Conservation (phyloP, 768 basidiomycete species). For the Tephrocybe rancida region DNA sequence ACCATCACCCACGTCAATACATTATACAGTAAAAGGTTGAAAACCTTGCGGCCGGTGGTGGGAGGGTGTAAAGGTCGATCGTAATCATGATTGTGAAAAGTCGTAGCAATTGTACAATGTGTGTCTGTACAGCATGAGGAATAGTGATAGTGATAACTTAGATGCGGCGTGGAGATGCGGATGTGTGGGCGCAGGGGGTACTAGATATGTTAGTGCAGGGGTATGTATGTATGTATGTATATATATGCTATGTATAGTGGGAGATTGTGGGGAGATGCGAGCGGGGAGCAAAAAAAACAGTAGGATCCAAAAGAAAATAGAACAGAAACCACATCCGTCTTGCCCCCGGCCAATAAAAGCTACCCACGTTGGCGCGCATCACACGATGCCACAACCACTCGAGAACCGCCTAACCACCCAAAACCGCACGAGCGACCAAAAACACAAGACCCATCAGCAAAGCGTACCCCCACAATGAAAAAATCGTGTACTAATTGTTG, state of each 20-base stretch:
- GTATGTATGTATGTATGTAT: neutral
- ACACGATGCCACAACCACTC: constrained; percentile 63
- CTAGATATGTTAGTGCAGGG: too few relatives aligned
- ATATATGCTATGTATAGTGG: too few relatives aligned
- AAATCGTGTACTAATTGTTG: constrained; percentile 48
- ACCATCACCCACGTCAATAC: neutral
- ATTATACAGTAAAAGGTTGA: too few relatives aligned
- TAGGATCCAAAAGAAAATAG: neutral
- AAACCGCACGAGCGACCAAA: constrained; percentile 30
- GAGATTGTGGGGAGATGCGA: neutral
- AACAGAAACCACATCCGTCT: too few relatives aligned
- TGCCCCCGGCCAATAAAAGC: neutral
- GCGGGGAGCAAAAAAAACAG: too few relatives aligned
- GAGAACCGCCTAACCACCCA: constrained; percentile 68
- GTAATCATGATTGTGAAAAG: too few relatives aligned
- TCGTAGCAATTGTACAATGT: neutral
- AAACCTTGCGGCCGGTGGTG: too few relatives aligned
- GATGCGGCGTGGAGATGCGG: too few relatives aligned
- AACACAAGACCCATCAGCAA: constrained; percentile 26
- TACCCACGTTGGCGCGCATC: neutral
- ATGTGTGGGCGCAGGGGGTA: neutral
- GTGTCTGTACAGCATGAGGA: neutral
- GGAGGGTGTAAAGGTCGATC: too few relatives aligned
- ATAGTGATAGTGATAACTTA: too few relatives aligned
- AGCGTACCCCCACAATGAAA: constrained; percentile 15